Base-by-base conservation (phyloP, 2,329 filamentous ascomycete genomes). In the Magnaporthiopsis incrustans region DNA sequence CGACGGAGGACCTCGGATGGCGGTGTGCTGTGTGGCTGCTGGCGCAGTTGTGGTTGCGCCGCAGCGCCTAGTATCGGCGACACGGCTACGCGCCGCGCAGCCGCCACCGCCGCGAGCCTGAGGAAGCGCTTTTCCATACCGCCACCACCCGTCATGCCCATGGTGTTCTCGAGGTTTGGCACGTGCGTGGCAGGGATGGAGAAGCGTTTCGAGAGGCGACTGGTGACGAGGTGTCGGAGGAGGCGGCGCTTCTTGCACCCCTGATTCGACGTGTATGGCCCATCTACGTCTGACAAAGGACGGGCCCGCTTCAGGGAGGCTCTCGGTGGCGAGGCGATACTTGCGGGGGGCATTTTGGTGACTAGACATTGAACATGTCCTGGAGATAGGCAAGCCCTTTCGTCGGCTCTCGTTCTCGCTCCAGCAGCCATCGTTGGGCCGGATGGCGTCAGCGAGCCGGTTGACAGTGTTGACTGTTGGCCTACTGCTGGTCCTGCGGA, bases 121-220 rank as follows among this genome's bases (percentile, higher is more conserved):
- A 81, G 69, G 63, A 84, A 81, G 4, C 80, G 75, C 68, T 77
- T 81, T 67, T 82, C 78, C 58, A 59, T 59, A 14, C 27, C 58
- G 27, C 58, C 58, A 12, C 57, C 30, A 4, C 26, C 26, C 2
- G 26, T 58, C 26, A 60, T 14, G 58, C 58, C 30, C 4, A 60
- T 32, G 3, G 44, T 53, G 5, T 79, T 78, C 64, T 85, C 86
- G 32, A 86, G 82, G 72, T 87, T 85, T 63, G 88, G 79, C 64
- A 90, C 89, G 69, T 91, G 87, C 58, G 87, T 86, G 3, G 89
- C 86, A 0, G 89, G 89, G 33, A 84, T 79, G 0, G 88, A 90
- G 73, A 85, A 91, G 1, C 89, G 88, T 60, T 81, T 82, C 12
- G 88, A 90, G 0, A 91, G 83, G 10, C 87, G 82, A 26, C 87